Percentiles rank a stretch among this genome's conserved stretches.
Evolutionary conservation across 768 basidiomycete species (phyloP).

Genomic region (Boletus rubropictus): DNA sequence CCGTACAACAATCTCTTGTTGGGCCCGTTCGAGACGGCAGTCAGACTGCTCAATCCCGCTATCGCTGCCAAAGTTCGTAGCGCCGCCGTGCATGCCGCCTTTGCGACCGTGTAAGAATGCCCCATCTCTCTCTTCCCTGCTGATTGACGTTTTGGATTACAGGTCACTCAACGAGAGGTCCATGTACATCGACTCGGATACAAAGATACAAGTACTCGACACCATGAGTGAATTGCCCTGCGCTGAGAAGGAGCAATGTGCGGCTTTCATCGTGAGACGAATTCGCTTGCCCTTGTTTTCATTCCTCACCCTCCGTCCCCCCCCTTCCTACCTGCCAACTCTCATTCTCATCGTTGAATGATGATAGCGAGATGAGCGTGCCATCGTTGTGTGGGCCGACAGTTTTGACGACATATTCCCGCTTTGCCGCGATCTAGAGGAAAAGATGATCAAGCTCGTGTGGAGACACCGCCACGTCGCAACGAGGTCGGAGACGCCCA

Average conservation of each 20-base stretch:
- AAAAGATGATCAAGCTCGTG: slow-evolving; percentile 74
- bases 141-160: not conserved
- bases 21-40: slow-evolving; percentile 73
- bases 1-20: slow-evolving; percentile 76
- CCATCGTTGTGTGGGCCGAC: slow-evolving; percentile 81
- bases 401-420: slow-evolving; percentile 74
- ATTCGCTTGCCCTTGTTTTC: not conserved
- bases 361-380: slow-evolving; percentile 69
- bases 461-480: slow-evolving; percentile 48
- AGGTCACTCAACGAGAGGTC: slow-evolving; percentile 51
- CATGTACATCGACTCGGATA: slow-evolving; percentile 70
- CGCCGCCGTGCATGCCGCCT: slow-evolving; percentile 76
- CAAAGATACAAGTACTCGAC: slow-evolving; percentile 82
- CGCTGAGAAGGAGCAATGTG: slow-evolving; percentile 89
- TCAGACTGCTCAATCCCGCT: slow-evolving; percentile 70
- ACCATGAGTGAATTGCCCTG: slow-evolving; percentile 59
- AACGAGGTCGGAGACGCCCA: slow-evolving; percentile 16
- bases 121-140: not conserved
- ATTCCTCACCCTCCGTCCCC: not conserved
- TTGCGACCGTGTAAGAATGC: slow-evolving; percentile 55
- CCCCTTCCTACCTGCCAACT: too few species aligned
- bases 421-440: slow-evolving; percentile 62
- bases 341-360: not conserved
- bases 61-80: slow-evolving; percentile 77
- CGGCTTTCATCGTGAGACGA: slow-evolving; percentile 73